Base-by-base conservation (phyloP, 371 early-diverging fungal genomes). In the Saksenaea vasiformis region DNA sequence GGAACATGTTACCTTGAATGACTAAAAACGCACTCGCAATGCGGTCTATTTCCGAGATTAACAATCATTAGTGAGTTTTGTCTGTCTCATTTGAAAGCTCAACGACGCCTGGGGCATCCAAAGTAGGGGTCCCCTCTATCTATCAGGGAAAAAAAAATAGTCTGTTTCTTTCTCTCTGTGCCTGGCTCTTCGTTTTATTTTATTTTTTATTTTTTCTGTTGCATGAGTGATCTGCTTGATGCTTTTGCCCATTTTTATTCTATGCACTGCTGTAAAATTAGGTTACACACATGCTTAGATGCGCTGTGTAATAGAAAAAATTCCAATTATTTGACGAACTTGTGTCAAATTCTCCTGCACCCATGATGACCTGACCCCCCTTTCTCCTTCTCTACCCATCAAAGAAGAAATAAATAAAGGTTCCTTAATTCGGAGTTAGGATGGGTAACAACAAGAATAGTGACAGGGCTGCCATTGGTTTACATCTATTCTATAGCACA, bases 311-410 rank as follows among this genome's bases (percentile, higher is more conserved):
- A n/a, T 39, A 39, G 5, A n/a, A 31, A 31, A 31, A 39, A 39
- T 39, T 39, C 39, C 39, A 39, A 14, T n/a, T 11, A 39, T 14
- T 39, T 39, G 39, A 39, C 39, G 39, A 39, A 39, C 5, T n/a
- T n/a, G 11, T 39, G 39, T 39, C 39, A 47, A 47, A 47, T 26
- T 47, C 51, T 47, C 51, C 51, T 47, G 51, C 51, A 47, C 19
- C 8, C 10, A 7, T 47, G 17, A 10, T 17, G 51, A 47, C 51
- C 4, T n/a, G 24, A 8, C 11, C 39, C 39, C n/a, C 39, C 11
- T 39, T n/a, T 39, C 39, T 31, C 39, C n/a, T 39, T n/a, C n/a
- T n/a, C 39, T 39, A 19, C 3, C 51, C 22, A 47, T 47, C 22
- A 5, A 47, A 39, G 3, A 11, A 39, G 11, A 39, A 11, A 39